phyloP scores from a whole-genome alignment of 2,329 filamentous ascomycete species.

The Trichoderma sp. region DNA sequence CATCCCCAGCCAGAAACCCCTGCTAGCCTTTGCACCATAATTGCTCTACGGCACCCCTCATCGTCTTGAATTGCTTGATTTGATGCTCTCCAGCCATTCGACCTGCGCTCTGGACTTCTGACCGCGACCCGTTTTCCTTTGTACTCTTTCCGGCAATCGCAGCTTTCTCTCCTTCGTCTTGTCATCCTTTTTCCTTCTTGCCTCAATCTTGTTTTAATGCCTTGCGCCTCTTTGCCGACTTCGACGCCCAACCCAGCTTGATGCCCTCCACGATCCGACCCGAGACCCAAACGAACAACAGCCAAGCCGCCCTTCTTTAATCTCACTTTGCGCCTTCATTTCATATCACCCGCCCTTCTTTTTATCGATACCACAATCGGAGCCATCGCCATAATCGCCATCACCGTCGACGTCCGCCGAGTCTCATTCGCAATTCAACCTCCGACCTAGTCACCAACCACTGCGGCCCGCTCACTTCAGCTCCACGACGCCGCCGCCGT shows the following conservation, averaged over 20 bases:
- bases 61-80: neutral
- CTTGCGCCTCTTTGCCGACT: constrained; percentile 18
- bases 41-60: constrained; percentile 16
- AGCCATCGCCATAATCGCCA: constrained; percentile 21
- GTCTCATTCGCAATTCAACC: constrained; percentile 51
- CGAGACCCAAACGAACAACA: neutral
- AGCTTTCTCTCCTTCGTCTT: neutral
- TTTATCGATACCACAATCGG: constrained; percentile 16
- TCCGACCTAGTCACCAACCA: constrained; percentile 42
- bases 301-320: constrained; percentile 5
- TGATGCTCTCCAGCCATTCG: neutral
- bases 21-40: constrained; percentile 17
- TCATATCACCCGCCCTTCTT: neutral
- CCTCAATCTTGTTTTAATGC: neutral
- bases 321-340: constrained; percentile 1
- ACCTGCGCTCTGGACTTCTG: constrained; percentile 10
- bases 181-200: neutral
- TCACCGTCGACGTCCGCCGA: constrained; percentile 25
- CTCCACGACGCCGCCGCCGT: constrained; percentile 44
- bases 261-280: constrained; percentile 30
- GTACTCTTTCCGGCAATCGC: constrained; percentile 12
- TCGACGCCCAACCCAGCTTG: constrained; percentile 30
- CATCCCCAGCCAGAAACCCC: constrained; percentile 4
- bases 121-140: constrained; percentile 23
- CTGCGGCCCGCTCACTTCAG: constrained; percentile 30